Percentiles rank a stretch among this genome's conserved stretches.
phyloP scores from a whole-genome alignment of 1,139 yeast species.

The Blastobotrys elegans region DNA sequence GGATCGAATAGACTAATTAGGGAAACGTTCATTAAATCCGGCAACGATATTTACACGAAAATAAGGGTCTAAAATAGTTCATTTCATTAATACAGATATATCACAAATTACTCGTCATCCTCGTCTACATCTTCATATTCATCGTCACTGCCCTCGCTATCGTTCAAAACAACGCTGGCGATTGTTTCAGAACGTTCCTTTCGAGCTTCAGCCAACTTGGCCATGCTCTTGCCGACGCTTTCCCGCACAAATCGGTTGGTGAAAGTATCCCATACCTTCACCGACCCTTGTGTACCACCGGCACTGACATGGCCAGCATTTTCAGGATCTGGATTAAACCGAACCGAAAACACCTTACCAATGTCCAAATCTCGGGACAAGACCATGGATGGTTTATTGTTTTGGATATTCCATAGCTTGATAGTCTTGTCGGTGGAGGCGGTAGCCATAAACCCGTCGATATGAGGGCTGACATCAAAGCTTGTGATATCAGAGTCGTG shows the following conservation, averaged over 20 bases:
- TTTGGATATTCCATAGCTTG: conserved; percentile 70
- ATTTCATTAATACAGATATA: too few relatives aligned
- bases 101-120: conserved; percentile 16
- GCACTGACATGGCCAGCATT: conserved; percentile 77
- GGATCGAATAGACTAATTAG: too few relatives aligned
- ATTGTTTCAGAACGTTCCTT: conserved; percentile 44
- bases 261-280: conserved; percentile 91
- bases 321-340: conserved; percentile 85
- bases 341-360: conserved; percentile 81
- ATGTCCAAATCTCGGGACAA: conserved; percentile 89
- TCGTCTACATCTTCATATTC: conserved; percentile 34
- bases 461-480: conserved; percentile 59
- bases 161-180: conserved; percentile 52
- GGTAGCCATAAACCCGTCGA: conserved; percentile 76
- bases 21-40: too few relatives aligned
- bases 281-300: conserved; percentile 82
- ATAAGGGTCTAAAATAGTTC: too few relatives aligned
- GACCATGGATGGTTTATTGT: conserved; percentile 77
- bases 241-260: conserved; percentile 74
- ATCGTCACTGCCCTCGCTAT: conserved; percentile 49
- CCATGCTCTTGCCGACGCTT: conserved; percentile 57
- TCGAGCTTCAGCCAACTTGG: conserved; percentile 47
- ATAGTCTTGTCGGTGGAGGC: conserved; percentile 75
- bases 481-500: conserved; percentile 93
- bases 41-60: too few relatives aligned